phyloP scores from a whole-genome alignment of 441 rosid genomes.

The Sinapis alba region DNA sequence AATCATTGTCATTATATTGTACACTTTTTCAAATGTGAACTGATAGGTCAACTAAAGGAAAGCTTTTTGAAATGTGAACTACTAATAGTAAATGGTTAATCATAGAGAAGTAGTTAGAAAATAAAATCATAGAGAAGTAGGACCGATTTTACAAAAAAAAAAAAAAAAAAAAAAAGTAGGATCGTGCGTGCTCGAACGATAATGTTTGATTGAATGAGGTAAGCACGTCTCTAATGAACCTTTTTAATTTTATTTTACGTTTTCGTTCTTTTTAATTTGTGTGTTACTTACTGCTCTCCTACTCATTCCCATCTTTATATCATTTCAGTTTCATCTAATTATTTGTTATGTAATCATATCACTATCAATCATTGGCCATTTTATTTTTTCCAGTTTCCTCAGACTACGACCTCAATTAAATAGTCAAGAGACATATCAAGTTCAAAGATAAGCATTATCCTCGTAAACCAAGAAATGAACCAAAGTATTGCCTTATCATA shows the following conservation, averaged over 20 bases:
- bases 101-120: too few relatives aligned
- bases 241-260: neutral
- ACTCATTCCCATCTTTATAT: slow-evolving; percentile 16
- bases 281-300: slow-evolving; percentile 32
- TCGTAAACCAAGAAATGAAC: neutral
- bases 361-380: neutral
- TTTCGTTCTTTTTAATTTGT: neutral
- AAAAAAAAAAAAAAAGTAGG: too few relatives aligned
- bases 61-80: slow-evolving; percentile 15
- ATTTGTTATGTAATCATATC: slow-evolving; percentile 13
- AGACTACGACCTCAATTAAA: neutral
- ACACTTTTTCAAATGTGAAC: slow-evolving; percentile 20
- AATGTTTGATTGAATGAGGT: slow-evolving; percentile 17
- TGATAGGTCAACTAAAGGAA: slow-evolving; percentile 24
- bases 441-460: neutral
- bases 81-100: slow-evolving; percentile 10
- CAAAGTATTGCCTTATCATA: neutral
- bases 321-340: neutral
- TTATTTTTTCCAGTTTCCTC: neutral
- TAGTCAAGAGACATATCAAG: neutral
- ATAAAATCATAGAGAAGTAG: slow-evolving; percentile 7
- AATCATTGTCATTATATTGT: neutral
- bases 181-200: slow-evolving; percentile 31
- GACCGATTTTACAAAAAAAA: too few relatives aligned
- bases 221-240: slow-evolving; percentile 30